Percentiles rank a stretch among this genome's conserved stretches.
phyloP scores from a whole-genome alignment of 1,284 basidiomycete species.

The Sporisorium exsertum region DNA sequence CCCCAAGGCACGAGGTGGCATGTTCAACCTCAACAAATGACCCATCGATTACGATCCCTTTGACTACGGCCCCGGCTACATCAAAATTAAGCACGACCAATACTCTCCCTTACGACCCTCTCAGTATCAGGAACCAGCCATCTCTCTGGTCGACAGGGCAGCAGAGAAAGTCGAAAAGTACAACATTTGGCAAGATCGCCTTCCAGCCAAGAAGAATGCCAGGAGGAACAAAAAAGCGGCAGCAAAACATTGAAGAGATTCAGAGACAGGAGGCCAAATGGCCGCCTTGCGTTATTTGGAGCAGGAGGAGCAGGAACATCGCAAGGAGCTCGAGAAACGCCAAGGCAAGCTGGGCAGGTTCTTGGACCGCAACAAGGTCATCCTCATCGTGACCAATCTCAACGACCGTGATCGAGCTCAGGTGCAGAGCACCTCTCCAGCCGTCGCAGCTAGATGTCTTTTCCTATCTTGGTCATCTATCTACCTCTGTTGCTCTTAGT shows the following conservation, averaged over 20 bases:
- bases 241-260: conserved; percentile 10
- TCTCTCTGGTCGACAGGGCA: conserved; percentile 5
- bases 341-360: background rate
- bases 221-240: conserved; percentile 4
- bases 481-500: no score
- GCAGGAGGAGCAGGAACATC: conserved; percentile 1
- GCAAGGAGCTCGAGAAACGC: no score
- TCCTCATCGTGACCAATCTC: conserved; percentile 23
- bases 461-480: no score
- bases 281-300: conserved; percentile 5
- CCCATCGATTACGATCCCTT: conserved; percentile 33
- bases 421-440: conserved; percentile 12
- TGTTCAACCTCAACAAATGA: conserved; percentile 28
- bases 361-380: conserved; percentile 23
- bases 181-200: conserved; percentile 33
- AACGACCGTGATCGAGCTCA: conserved; percentile 3
- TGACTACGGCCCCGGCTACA: conserved; percentile 22
- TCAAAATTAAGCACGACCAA: conserved; percentile 6
- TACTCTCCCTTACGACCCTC: conserved; percentile 17
- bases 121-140: conserved; percentile 7
- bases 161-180: conserved; percentile 24
- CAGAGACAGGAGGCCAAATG: conserved; percentile 2
- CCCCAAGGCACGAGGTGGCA: conserved; percentile 18
- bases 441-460: no score
- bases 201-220: conserved; percentile 25